Evolutionary conservation across 441 rosid genomes (phyloP).

Genomic region (Dalechampia spathulata): DNA sequence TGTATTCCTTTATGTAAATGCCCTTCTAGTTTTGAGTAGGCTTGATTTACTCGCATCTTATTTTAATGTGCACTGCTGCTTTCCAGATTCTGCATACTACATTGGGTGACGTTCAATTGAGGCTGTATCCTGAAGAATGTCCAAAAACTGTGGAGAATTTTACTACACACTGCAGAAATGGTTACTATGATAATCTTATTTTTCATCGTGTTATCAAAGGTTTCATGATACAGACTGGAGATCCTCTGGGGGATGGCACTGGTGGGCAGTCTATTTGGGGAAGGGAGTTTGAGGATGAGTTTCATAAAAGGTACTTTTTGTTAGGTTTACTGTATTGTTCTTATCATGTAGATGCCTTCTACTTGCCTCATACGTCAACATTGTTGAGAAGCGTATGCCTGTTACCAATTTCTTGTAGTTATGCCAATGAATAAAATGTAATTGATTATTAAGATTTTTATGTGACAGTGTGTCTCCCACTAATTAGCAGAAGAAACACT

Average conservation of each 20-base stretch:
- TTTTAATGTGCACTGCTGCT: slow-evolving; percentile 7
- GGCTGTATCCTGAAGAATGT: slow-evolving; percentile 94
- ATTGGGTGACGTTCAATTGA: slow-evolving; percentile 92
- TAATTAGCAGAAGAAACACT: neutral
- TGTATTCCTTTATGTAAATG: neutral
- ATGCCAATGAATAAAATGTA: neutral
- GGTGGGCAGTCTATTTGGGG: slow-evolving; percentile 99
- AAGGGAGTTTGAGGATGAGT: slow-evolving; percentile 96
- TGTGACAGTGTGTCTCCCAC: neutral
- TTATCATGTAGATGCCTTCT: neutral
- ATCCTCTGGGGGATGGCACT: slow-evolving; percentile 97
- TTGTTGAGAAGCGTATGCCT: slow-evolving; percentile 7
- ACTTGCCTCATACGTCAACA: neutral
- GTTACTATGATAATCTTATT: slow-evolving; percentile 90
- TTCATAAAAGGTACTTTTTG: slow-evolving; percentile 75
- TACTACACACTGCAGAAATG: slow-evolving; percentile 89
- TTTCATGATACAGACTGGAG: slow-evolving; percentile 98
- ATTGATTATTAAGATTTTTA: neutral
- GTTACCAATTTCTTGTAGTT: neutral
- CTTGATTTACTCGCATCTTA: neutral
- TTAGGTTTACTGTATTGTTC: slow-evolving; percentile 2
- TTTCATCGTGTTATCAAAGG: slow-evolving; percentile 96
- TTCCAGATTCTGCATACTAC: slow-evolving; percentile 75
- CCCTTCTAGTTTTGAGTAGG: neutral
- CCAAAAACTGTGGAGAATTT: slow-evolving; percentile 98